Base-by-base conservation (phyloP, 805 yeast species). In the Candida ulmi region DNA sequence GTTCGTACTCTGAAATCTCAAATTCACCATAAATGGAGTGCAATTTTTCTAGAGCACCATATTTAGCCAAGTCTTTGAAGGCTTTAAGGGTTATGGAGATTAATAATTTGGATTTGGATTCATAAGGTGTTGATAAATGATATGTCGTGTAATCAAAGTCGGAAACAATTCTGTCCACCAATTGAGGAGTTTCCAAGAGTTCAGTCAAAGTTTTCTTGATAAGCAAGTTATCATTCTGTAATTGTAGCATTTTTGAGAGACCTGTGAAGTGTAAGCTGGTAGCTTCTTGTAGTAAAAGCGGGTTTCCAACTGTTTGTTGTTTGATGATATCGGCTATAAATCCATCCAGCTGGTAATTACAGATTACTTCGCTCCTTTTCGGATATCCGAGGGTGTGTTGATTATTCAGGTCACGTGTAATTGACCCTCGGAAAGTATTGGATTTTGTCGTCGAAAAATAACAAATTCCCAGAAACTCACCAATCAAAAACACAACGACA, bases 131-230 rank as follows among this genome's bases (percentile, higher is more conserved):
- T 35, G 95, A 83, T 45, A 93, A 70, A 62, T 91, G 98, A 64
- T 85, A 90, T 24, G 93, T 85, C 36, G 96, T 95, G 66, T 88
- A 88, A 63, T 93, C 99, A 54, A 93, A 93, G 67, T 93, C 99
- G 30, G 95, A 82, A 46, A 93, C 77, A 45, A 91, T 80, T 61
- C 97, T 78, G 63, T 93, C 97, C 46, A 88, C 69, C 6, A 77
- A 65, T 36, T 72, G 60, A 3, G 76, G 71, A 19, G 61, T 65
- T 17, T 69, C 80, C 38, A 85, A 65, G 37, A 88, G 76, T 58
- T 84, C 95, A 26, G 78, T 73, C 47, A 93, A 72, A 2, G 96
- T 80, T 49, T 86, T 82, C 57, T 87, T 80, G 48, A 93, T 72
- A 52, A 95, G 74, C 39, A 88, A 71, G 57, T 93, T 93, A 58